Evolutionary conservation across 2,329 filamentous ascomycete species (phyloP), one percentile per base, ranked within the genome.

Genomic region (Grosmannia clavigera): DNA sequence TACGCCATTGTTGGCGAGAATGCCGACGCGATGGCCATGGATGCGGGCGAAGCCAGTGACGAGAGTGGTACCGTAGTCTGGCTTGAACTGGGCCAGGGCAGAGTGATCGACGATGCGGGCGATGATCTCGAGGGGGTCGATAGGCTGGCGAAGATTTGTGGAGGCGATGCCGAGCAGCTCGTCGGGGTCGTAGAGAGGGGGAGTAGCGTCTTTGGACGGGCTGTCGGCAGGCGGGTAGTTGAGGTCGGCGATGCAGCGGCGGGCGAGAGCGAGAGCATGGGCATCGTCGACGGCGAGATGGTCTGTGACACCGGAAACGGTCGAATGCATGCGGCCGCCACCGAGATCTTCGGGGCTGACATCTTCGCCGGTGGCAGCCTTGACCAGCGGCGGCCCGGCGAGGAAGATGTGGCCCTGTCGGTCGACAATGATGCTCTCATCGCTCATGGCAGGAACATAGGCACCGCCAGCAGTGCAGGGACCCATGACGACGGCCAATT

Each of bases 331-430:
- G 66, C 85, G 85, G 33, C 92, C 92, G 58, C 92, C 92, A 54
- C 92, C 92, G 0, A 99, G 81, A 40, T 96, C 90, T 72, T 99
- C 92, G 9, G 90, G 89, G 52, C 83, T 90, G 60, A 97, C 91
- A 35, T 89, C 85, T 73, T 99, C 92, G 14, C 92, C 94, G 0
- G 94, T 99, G 12, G 92, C 92, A 10, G 94, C 94, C 75, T 96
- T 96, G 64, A 99, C 94, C 1, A 99, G 79, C 0, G 94, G 92
- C 22, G 92, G 92, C 0, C 92, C 94, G 0, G 92, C 92, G 2
- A 99, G 83, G 77, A 97, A 99, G 70, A 99, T 96, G 66, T 95
- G 92, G n/a, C 92, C 92, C 72, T 96, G 92, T 58, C 92, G 87
- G 69, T 90, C 85, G 48, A 97, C 94, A 65, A 99, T 97, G 72